Percentiles rank a stretch among this genome's conserved stretches.
These are phyloP conservation scores for Didymella pinodella DNA, from an alignment of 2,329 filamentous ascomycete genomes.

Conservation along the genomic window DNA sequence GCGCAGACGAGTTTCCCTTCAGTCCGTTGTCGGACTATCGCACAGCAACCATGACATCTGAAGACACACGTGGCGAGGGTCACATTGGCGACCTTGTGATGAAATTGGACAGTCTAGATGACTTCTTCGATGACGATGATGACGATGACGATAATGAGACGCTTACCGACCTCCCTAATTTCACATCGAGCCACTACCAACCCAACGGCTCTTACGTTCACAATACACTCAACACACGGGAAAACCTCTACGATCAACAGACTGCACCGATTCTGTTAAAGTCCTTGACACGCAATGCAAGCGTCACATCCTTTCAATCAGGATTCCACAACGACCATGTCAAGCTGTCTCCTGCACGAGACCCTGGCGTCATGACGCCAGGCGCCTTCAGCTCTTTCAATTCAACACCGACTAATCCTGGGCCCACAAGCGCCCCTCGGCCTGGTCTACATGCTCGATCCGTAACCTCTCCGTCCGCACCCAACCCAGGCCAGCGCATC, in stretches of 20 bases:
- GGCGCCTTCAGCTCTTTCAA: conserved; percentile 60
- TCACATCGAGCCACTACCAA: conserved; percentile 43
- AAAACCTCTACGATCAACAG: conserved; percentile 90
- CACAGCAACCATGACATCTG: conserved; percentile 91
- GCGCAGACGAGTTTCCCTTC: conserved; percentile 85
- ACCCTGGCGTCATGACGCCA: conserved; percentile 63
- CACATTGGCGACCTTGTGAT: conserved; percentile 83
- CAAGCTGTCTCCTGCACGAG: conserved; percentile 64
- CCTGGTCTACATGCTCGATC: conserved; percentile 81
- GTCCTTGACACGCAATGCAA: conserved; percentile 75
- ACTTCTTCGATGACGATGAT: conserved; percentile 61
- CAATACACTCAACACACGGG: conserved; percentile 61
- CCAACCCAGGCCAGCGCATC: conserved; percentile 54
- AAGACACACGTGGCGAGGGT: conserved; percentile 75
- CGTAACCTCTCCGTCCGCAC: conserved; percentile 77
- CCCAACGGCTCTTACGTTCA: conserved; percentile 37
- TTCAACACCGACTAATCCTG: conserved; percentile 33
- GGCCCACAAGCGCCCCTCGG: conserved; percentile 47
- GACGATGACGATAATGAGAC: conserved; percentile 51
- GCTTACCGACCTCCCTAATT: conserved; percentile 45
- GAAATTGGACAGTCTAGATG: conserved; percentile 63
- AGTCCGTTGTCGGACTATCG: conserved; percentile 74
- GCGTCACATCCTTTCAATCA: conserved; percentile 81
- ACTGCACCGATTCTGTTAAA: conserved; percentile 89
- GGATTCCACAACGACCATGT: conserved; percentile 74